These are phyloP conservation scores for Hypholoma sublateritium DNA, from an alignment of 768 basidiomycete genomes.

Conservation along the genomic window DNA sequence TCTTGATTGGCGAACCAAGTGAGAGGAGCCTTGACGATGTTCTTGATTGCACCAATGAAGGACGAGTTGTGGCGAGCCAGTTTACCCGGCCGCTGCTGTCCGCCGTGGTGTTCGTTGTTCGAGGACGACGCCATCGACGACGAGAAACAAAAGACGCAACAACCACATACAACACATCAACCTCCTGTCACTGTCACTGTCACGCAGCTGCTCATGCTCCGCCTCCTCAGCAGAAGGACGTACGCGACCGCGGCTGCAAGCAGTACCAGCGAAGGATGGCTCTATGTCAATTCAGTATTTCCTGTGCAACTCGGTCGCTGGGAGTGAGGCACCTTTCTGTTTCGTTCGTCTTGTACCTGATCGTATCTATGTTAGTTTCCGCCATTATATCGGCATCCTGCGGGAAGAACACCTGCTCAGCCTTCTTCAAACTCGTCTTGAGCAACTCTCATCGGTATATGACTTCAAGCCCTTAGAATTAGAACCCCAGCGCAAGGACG, in stretches of 20 bases:
- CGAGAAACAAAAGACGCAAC: conserved; percentile 25
- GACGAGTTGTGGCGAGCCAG: conserved; percentile 56
- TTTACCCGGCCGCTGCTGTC: conserved; percentile 29
- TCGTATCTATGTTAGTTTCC: background rate
- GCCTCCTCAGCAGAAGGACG: conserved; percentile 8
- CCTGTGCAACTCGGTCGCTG: conserved; percentile 68
- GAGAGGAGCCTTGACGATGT: conserved; percentile 64
- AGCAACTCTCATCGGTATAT: conserved; percentile 46
- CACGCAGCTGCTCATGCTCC: conserved; percentile 14
- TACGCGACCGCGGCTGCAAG: conserved; percentile 11
- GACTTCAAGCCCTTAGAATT: conserved; percentile 63
- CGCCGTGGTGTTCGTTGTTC: conserved; percentile 25
- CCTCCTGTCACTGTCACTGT: conserved; percentile 19
- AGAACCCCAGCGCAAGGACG: conserved; percentile 74
- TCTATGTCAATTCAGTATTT: conserved; percentile 79
- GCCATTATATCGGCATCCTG: conserved; percentile 54
- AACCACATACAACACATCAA: conserved; percentile 12
- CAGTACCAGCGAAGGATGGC: conserved; percentile 46
- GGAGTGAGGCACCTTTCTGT: conserved; percentile 54
- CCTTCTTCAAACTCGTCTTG: conserved; percentile 46
- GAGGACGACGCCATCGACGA: conserved; percentile 36
- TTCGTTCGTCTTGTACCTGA: conserved; percentile 5
- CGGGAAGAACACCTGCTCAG: conserved; percentile 59
- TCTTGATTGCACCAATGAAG: conserved; percentile 62
- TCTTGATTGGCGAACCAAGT: conserved; percentile 54